A percentile compares a stretch with the other conserved stretches of the same genome.
Evolutionary conservation across 805 yeast species (phyloP).

Genomic region (Yarrowia sp.): DNA sequence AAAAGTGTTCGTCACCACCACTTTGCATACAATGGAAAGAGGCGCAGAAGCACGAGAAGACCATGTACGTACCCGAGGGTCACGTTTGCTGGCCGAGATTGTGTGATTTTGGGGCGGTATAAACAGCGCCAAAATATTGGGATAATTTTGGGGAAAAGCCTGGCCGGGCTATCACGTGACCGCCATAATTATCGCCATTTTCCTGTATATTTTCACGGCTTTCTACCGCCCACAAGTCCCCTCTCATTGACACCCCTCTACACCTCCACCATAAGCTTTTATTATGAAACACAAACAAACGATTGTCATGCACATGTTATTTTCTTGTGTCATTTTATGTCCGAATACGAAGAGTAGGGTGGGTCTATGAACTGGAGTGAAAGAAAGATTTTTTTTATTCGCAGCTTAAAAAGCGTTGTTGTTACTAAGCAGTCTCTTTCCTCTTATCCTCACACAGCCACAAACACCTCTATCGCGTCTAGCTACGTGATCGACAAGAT

Average conservation of each 20-base stretch:
- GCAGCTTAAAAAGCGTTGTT: too few species aligned
- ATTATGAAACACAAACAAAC: constrained; percentile 34
- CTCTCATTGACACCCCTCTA: neutral
- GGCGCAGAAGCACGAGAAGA: constrained; percentile 11
- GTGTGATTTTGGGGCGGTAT: neutral
- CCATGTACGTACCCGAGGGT: constrained; percentile 28
- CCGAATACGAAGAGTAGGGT: constrained; percentile 12
- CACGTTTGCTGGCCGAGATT: neutral
- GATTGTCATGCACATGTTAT: constrained; percentile 31
- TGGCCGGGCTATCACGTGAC: neutral
- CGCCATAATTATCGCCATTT: neutral
- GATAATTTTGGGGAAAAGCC: neutral
- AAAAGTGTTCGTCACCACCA: constrained; percentile 3
- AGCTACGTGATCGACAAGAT: constrained; percentile 9
- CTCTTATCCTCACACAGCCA: too few species aligned
- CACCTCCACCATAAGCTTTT: neutral
- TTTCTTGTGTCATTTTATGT: neutral
- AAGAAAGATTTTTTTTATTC: too few species aligned
- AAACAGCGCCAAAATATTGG: neutral
- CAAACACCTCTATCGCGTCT: too few species aligned
- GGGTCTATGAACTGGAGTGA: neutral
- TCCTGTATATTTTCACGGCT: neutral
- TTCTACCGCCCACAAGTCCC: too few species aligned
- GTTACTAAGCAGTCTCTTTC: too few species aligned
- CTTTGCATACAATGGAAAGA: constrained; percentile 11